Evolutionary conservation across 2,329 filamentous ascomycete species (phyloP).

Genomic region (Chlorencoelia australis): DNA sequence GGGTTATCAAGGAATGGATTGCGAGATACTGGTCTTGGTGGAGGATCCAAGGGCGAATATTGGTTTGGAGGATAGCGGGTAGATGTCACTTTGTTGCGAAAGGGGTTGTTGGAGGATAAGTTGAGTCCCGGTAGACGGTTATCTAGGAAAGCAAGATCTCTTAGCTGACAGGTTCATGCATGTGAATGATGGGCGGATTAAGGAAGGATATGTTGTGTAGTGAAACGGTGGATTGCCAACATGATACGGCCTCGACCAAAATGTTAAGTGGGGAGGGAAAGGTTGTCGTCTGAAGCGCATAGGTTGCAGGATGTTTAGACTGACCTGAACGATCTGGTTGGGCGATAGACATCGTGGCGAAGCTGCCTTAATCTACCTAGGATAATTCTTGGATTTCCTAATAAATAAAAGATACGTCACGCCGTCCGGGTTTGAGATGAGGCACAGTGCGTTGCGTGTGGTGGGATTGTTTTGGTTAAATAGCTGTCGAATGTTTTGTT

Average conservation of each 20-base stretch:
- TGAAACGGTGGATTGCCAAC: slow-evolving; percentile 25
- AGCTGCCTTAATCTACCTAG: slow-evolving; percentile 6
- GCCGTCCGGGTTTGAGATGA: too few relatives aligned
- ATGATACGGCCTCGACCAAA: slow-evolving; percentile 21
- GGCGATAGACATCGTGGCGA: slow-evolving; percentile 23
- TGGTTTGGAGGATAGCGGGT: slow-evolving; percentile 37
- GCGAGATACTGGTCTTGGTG: slow-evolving; percentile 52
- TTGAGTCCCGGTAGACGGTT: slow-evolving; percentile 43
- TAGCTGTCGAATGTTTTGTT: neutral
- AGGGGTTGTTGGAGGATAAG: slow-evolving; percentile 69
- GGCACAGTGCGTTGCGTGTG: neutral
- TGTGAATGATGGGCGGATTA: slow-evolving; percentile 12
- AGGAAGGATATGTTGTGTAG: slow-evolving; percentile 6
- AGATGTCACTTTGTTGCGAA: slow-evolving; percentile 61
- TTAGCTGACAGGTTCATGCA: slow-evolving; percentile 23
- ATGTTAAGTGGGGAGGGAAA: slow-evolving; percentile 21
- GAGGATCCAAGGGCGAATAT: slow-evolving; percentile 47
- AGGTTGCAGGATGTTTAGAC: slow-evolving; percentile 16
- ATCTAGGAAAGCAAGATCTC: slow-evolving; percentile 22
- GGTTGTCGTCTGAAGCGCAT: slow-evolving; percentile 16
- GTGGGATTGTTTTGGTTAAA: neutral
- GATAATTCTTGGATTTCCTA: slow-evolving; percentile 9
- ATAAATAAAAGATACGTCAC: too few relatives aligned
- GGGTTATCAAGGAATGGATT: slow-evolving; percentile 64
- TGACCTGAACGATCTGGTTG: slow-evolving; percentile 23